phyloP scores from a whole-genome alignment of 2,329 filamentous ascomycete species.

The Rutstroemia sp. region DNA sequence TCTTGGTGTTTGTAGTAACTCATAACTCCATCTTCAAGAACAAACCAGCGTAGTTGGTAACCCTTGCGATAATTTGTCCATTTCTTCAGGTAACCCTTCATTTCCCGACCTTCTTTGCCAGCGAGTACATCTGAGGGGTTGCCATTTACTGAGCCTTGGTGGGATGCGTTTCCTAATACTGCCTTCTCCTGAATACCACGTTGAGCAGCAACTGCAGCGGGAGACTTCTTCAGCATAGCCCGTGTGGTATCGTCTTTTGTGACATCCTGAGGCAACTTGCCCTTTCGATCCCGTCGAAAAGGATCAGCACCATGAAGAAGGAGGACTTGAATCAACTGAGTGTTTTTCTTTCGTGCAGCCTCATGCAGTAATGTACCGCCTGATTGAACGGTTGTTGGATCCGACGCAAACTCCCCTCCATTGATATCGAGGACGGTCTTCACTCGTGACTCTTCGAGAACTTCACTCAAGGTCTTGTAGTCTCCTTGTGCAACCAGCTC shows the following conservation, averaged over 20 bases:
- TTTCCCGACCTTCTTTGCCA: constrained; percentile 84
- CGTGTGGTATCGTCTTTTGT: constrained; percentile 90
- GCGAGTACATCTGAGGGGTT: constrained; percentile 54
- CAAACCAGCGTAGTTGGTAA: constrained; percentile 96
- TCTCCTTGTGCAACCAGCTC: constrained; percentile 64
- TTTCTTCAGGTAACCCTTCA: constrained; percentile 98
- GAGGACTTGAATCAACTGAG: constrained; percentile 79
- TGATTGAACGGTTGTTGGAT: constrained; percentile 65
- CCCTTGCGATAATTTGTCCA: constrained; percentile 99
- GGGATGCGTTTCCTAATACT: constrained; percentile 70
- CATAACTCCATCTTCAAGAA: constrained; percentile 90
- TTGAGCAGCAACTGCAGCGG: constrained; percentile 88
- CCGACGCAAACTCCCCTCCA: constrained; percentile 78
- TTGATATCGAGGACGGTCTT: constrained; percentile 90
- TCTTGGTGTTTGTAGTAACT: constrained; percentile 99
- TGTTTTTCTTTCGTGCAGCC: constrained; percentile 80
- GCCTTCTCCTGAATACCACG: constrained; percentile 95
- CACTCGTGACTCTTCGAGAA: constrained; percentile 78
- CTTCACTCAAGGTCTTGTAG: constrained; percentile 69
- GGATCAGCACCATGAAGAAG: constrained; percentile 93
- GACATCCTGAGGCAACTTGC: constrained; percentile 90
- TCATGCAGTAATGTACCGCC: constrained; percentile 95
- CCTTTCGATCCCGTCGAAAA: constrained; percentile 89
- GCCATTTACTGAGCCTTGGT: constrained; percentile 42
- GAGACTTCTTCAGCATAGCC: constrained; percentile 86